A percentile compares a stretch with the other conserved stretches of the same genome.
Evolutionary conservation across 2,329 filamentous ascomycete species (phyloP).

Genomic region (Apiospora kogelbergensis): DNA sequence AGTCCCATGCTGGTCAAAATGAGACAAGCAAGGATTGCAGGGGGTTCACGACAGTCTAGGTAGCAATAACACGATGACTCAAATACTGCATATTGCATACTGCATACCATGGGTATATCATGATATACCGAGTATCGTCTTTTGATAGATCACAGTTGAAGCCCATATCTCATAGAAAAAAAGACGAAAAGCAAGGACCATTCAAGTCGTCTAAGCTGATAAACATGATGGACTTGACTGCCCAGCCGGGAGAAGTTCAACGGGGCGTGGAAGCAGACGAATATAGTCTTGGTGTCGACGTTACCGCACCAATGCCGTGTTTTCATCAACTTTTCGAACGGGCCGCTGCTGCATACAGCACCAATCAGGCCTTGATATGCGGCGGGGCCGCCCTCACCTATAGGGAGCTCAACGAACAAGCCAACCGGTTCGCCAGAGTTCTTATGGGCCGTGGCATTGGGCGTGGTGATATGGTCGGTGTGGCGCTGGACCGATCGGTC

Average conservation of each 20-base stretch:
- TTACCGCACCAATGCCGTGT: neutral
- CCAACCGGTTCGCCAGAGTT: conserved; percentile 22
- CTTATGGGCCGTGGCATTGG: conserved; percentile 19
- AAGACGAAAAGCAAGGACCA: no score
- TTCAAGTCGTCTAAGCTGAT: neutral
- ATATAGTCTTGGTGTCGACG: neutral
- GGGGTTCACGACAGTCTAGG: no score
- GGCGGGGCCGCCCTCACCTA: conserved; percentile 19
- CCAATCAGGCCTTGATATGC: conserved; percentile 22
- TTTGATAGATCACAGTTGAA: neutral
- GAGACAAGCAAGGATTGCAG: no score
- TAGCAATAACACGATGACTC: neutral
- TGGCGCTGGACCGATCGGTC: conserved; percentile 26
- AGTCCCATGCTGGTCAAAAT: neutral
- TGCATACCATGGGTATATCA: no score
- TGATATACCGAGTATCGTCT: neutral
- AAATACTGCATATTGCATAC: neutral
- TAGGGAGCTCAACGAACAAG: conserved; percentile 21
- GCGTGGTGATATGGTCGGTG: conserved; percentile 26
- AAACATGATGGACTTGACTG: neutral
- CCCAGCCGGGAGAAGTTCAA: neutral
- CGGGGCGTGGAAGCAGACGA: neutral
- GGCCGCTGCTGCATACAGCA: conserved; percentile 12
- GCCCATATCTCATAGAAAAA: no score
- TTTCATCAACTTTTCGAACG: conserved; percentile 22